Evolutionary conservation across 176 grass and related monocot species (phyloP).

Genomic region (Ensete ventricosum): DNA sequence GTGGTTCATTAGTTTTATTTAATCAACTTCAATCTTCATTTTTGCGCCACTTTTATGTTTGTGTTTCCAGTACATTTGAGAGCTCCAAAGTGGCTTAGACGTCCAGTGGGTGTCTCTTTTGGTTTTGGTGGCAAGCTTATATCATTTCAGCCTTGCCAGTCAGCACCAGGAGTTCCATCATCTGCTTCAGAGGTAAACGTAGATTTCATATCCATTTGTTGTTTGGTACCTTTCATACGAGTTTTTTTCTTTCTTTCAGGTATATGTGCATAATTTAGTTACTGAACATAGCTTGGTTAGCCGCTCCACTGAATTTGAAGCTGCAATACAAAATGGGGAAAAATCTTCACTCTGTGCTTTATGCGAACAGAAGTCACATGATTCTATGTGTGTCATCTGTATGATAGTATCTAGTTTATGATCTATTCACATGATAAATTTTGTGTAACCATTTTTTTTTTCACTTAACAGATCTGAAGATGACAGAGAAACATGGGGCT

Average conservation of each 20-base stretch:
- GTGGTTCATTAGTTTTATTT: background rate
- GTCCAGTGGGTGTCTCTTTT: slow-evolving; percentile 75
- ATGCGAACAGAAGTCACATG: slow-evolving; percentile 76
- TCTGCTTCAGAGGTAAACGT: slow-evolving; percentile 62
- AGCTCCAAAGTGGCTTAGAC: slow-evolving; percentile 96
- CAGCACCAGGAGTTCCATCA: slow-evolving; percentile 34
- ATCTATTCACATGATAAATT: slow-evolving; percentile 6
- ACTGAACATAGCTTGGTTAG: slow-evolving; percentile 87
- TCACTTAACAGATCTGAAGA: slow-evolving; percentile 54
- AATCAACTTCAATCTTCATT: background rate
- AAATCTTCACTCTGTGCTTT: slow-evolving; percentile 68
- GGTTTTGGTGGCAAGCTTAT: slow-evolving; percentile 97
- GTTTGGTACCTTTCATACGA: slow-evolving; percentile 8
- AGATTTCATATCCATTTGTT: slow-evolving; percentile 5
- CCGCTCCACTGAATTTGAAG: slow-evolving; percentile 93
- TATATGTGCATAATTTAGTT: slow-evolving; percentile 82
- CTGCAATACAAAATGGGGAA: slow-evolving; percentile 77
- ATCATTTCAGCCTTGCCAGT: slow-evolving; percentile 49
- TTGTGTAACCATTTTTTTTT: slow-evolving; percentile 9
- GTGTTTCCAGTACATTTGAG: slow-evolving; percentile 55
- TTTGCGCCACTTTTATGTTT: background rate
- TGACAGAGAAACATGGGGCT: slow-evolving; percentile 91
- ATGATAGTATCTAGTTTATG: background rate
- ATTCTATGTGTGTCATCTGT: slow-evolving; percentile 54
- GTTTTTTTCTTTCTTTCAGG: slow-evolving; percentile 31